Conservation (phyloP, 345 rosid species). For the Citrus inodora region DNA sequence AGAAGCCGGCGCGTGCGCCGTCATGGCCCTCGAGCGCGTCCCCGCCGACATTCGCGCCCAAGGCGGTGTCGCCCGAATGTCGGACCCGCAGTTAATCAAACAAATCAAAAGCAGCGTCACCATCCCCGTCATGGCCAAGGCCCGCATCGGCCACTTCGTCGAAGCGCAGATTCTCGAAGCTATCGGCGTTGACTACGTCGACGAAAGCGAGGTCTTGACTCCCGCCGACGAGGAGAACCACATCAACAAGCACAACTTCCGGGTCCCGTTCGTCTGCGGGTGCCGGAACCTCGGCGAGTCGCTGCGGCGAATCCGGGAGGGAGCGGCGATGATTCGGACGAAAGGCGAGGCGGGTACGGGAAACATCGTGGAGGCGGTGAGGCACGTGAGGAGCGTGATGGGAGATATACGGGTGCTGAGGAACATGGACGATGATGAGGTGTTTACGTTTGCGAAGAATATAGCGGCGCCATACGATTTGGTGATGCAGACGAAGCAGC, state of each 20-base stretch:
- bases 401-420: slow-evolving; percentile 30
- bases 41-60: slow-evolving; percentile 40
- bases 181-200: slow-evolving; percentile 36
- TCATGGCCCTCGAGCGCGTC: slow-evolving; percentile 44
- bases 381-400: slow-evolving; percentile 43
- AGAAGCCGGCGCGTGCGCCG: slow-evolving; percentile 45
- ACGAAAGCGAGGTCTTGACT: slow-evolving; percentile 40
- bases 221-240: slow-evolving; percentile 35
- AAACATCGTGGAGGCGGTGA: slow-evolving; percentile 35
- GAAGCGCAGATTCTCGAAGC: slow-evolving; percentile 45
- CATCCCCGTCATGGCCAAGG: slow-evolving; percentile 46
- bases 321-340: slow-evolving; percentile 43
- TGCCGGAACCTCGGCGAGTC: slow-evolving; percentile 42
- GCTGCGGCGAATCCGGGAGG: slow-evolving; percentile 37
- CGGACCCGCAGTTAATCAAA: slow-evolving; percentile 38
- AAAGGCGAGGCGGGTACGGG: slow-evolving; percentile 46
- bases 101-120: slow-evolving; percentile 38
- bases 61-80: slow-evolving; percentile 45
- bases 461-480: slow-evolving; percentile 37
- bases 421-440: slow-evolving; percentile 45
- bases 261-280: slow-evolving; percentile 42
- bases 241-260: slow-evolving; percentile 42
- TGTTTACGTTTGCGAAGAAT: slow-evolving; percentile 32
- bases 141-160: slow-evolving; percentile 43
- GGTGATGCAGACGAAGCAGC: slow-evolving; percentile 47